Conservation (phyloP, 1,139 yeast genomes). For the Candida anutae region DNA sequence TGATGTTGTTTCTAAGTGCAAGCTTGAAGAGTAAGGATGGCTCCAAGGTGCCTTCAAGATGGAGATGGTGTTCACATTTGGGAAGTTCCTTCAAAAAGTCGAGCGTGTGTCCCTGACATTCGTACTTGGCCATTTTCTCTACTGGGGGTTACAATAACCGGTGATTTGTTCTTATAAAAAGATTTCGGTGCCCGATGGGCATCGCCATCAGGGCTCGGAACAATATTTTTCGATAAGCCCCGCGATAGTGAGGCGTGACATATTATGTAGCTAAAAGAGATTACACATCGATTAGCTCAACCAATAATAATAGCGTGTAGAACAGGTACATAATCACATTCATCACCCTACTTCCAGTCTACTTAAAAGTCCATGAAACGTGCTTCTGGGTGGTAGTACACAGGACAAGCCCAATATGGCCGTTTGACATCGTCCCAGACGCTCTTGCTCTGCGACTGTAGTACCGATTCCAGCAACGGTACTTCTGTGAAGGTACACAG, state of each 20-base stretch:
- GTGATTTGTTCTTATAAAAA: no score
- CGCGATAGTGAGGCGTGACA: no score
- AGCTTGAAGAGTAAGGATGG: constrained; percentile 62
- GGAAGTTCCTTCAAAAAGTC: constrained; percentile 58
- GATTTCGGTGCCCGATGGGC: no score
- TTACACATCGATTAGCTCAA: no score
- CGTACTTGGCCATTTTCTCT: constrained; percentile 5
- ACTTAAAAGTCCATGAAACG: constrained; percentile 31
- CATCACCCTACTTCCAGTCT: no score
- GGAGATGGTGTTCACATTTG: constrained; percentile 79
- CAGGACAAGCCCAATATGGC: constrained; percentile 69
- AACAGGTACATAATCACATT: no score
- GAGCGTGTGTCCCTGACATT: constrained; percentile 5
- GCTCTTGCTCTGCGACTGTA: constrained; percentile 20
- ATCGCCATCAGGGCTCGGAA: no score
- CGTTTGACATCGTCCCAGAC: constrained; percentile 69
- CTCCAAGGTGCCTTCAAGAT: constrained; percentile 72
- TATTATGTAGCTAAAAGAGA: no score
- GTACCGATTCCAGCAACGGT: constrained; percentile 19
- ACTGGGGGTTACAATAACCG: no score
- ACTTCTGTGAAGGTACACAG: constrained; percentile 41
- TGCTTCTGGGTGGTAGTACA: constrained; percentile 58
- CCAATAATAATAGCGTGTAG: no score
- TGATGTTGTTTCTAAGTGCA: constrained; percentile 49
- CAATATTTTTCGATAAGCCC: no score